phyloP scores from a whole-genome alignment of 257 asterid genomes.

The Paulownia fortunei region DNA sequence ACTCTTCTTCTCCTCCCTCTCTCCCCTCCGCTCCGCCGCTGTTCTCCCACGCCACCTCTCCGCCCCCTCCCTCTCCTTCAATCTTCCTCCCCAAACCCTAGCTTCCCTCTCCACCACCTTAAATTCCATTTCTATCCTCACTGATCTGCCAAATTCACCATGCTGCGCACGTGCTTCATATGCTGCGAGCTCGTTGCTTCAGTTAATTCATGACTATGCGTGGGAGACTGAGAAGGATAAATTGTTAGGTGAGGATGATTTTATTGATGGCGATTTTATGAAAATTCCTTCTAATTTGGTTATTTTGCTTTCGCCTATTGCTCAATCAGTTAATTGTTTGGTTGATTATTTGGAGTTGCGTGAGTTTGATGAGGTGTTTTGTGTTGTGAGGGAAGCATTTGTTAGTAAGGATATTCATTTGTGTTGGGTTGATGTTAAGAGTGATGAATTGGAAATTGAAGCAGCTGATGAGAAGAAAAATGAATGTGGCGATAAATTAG shows the following conservation, averaged over 20 bases:
- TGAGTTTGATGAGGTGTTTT: slow-evolving; percentile 54
- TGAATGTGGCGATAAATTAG: slow-evolving; percentile 32
- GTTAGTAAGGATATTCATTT: slow-evolving; percentile 63
- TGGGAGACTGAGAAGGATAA: slow-evolving; percentile 72
- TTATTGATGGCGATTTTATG: slow-evolving; percentile 28
- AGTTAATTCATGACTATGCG: slow-evolving; percentile 65
- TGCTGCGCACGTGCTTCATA: slow-evolving; percentile 41
- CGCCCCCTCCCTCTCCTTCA: slow-evolving; percentile 49
- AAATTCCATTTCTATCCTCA: slow-evolving; percentile 38
- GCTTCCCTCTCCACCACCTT: slow-evolving; percentile 55
- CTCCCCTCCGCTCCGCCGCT: slow-evolving; percentile 65
- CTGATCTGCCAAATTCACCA: slow-evolving; percentile 34
- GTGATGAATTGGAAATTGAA: slow-evolving; percentile 30
- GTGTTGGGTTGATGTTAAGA: slow-evolving; percentile 79
- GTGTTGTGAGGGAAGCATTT: slow-evolving; percentile 55
- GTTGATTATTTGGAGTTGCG: slow-evolving; percentile 43
- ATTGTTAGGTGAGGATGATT: slow-evolving; percentile 40
- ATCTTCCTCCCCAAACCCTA: slow-evolving; percentile 42
- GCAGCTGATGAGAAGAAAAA: slow-evolving; percentile 33
- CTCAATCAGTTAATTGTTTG: slow-evolving; percentile 41
- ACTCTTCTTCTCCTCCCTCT: slow-evolving; percentile 81
- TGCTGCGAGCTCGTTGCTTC: slow-evolving; percentile 62
- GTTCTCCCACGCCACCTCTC: slow-evolving; percentile 48
- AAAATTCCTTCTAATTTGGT: slow-evolving; percentile 61
- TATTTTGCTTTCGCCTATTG: slow-evolving; percentile 66